Conservation (phyloP, 1,284 basidiomycete species). For the Termitomyces sp. region DNA sequence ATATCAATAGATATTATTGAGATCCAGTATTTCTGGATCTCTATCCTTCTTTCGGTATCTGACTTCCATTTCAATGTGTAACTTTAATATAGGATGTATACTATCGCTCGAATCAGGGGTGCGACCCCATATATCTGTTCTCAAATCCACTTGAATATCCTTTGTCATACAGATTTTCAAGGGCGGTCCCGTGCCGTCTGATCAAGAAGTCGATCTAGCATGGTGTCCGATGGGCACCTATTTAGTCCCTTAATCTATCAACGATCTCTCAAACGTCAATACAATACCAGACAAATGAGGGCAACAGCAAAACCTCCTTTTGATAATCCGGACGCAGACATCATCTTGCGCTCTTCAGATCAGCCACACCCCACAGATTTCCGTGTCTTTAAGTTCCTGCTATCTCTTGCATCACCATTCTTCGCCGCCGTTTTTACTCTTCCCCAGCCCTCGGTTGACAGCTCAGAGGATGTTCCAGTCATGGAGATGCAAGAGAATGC, state of each 20-base stretch:
- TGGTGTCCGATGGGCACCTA: not conserved
- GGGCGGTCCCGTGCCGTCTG: not conserved
- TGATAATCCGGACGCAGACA: conserved; percentile 31
- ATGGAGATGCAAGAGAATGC: conserved; percentile 31
- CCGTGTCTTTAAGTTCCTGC: conserved; percentile 36
- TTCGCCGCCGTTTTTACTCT: conserved; percentile 39
- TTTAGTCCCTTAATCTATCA: not conserved
- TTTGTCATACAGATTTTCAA: not conserved
- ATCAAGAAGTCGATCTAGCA: not conserved
- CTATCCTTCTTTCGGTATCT: not conserved
- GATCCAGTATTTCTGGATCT: not conserved
- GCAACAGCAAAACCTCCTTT: conserved; percentile 25
- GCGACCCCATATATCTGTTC: not conserved
- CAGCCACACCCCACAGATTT: conserved; percentile 34
- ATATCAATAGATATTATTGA: not conserved
- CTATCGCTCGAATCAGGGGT: not conserved
- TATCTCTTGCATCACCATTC: conserved; percentile 40
- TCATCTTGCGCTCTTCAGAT: conserved; percentile 43
- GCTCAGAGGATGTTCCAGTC: conserved; percentile 21
- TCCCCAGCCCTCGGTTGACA: conserved; percentile 28
- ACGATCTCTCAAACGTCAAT: not conserved
- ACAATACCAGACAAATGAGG: not conserved
- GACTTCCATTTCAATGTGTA: not conserved
- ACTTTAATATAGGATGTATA: not conserved
- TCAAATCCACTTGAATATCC: not conserved